These are phyloP conservation scores for Carex sylvatica DNA, from an alignment of 202 grass and related monocot species.

Conservation along the genomic window DNA sequence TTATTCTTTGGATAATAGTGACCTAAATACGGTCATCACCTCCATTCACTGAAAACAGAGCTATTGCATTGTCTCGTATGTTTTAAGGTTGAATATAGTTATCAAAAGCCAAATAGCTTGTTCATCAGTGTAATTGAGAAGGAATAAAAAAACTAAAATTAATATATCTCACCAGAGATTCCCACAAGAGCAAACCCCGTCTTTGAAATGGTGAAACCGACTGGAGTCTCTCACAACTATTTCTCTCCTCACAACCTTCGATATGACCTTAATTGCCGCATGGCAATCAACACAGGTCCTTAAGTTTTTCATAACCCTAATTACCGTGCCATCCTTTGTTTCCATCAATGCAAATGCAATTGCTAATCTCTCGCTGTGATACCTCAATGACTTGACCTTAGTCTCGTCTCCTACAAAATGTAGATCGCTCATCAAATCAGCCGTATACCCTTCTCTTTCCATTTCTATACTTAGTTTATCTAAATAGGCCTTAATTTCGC, in stretches of 20 bases:
- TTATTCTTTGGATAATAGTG: too few relatives aligned
- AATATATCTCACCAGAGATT: constrained; percentile 55
- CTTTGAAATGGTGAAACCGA: constrained; percentile 82
- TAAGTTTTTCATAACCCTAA: constrained; percentile 80
- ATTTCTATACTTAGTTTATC: constrained; percentile 75
- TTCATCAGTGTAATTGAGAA: not conserved
- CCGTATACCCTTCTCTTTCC: constrained; percentile 66
- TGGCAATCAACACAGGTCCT: constrained; percentile 62
- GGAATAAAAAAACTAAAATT: not conserved
- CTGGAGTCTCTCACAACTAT: constrained; percentile 71
- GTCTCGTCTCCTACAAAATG: constrained; percentile 69
- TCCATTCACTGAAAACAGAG: not conserved
- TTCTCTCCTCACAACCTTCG: constrained; percentile 70
- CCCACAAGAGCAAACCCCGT: constrained; percentile 68
- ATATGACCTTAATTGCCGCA: constrained; percentile 68
- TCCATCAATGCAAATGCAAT: constrained; percentile 72
- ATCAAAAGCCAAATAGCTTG: not conserved
- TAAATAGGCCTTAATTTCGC: constrained; percentile 57
- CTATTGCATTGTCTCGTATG: not conserved
- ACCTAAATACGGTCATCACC: not conserved
- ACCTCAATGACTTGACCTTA: constrained; percentile 73
- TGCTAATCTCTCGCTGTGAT: constrained; percentile 80
- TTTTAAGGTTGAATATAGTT: not conserved
- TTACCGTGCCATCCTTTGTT: constrained; percentile 43
- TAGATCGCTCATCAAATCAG: constrained; percentile 47